Base-by-base conservation (phyloP, 257 asterid genomes). In the Ehretia macrophylla region DNA sequence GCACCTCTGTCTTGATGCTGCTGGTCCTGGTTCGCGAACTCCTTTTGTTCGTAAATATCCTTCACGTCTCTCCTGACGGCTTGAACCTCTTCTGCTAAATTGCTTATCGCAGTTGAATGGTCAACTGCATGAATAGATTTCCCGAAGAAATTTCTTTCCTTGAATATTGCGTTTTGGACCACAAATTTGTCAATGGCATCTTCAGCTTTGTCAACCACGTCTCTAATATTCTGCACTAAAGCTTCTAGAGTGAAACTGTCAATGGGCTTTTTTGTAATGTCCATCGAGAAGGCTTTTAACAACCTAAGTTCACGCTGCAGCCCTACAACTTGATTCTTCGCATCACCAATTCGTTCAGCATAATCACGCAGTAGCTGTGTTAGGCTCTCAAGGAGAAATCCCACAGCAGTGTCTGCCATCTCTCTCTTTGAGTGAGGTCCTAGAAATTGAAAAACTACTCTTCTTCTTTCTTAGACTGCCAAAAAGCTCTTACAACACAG, bases 151-250 rank as follows among this genome's bases (percentile, higher is more conserved):
- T 32, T 51, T 18, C 84, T 59, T 3, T 81, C 76, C 68, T 70
- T 78, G 65, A 80, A 87, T 14, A 66, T 80, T 8, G 83, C 79
- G 13, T 79, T 80, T 16, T 78, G 77, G 21, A 81, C 76, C 1
- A 83, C 76, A 18, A 75, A n/a, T n/a, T n/a, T n/a, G n/a, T n/a
- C n/a, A n/a, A n/a, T n/a, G n/a, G n/a, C n/a, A n/a, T n/a, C n/a
- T n/a, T n/a, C n/a, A n/a, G n/a, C n/a, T n/a, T n/a, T n/a, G n/a
- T n/a, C n/a, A n/a, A n/a, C n/a, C n/a, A 83, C 9, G 69, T 55
- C 56, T 83, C 91, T 27, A 83, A 45, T 83, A 87, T 51, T 83
- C 91, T n/a, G n/a, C n/a, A n/a, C n/a, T n/a, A n/a, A n/a, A 9
- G 91, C 91, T 8, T 83, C 83, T 18, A 76, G 49, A 0, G 32